Percentiles rank a stretch among this genome's conserved stretches.
These are phyloP conservation scores for Kluyveromyces marxianus DNA, from an alignment of 1,139 yeast species.

Conservation along the genomic window DNA sequence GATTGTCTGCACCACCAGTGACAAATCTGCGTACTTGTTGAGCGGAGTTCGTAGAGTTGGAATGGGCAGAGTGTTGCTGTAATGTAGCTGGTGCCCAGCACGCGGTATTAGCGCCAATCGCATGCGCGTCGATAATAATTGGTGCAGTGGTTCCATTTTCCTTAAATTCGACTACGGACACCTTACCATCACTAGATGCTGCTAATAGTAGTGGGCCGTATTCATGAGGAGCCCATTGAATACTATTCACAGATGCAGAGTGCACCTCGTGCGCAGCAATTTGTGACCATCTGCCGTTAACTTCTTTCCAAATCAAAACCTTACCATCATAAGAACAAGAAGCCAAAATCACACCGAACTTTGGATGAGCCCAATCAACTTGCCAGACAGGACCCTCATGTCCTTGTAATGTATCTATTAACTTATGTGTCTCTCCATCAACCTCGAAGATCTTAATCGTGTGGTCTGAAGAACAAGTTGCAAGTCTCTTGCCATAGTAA, in stretches of 20 bases:
- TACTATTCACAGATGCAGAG: slow-evolving; percentile 90
- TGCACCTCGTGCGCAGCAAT: slow-evolving; percentile 85
- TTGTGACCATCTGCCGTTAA: slow-evolving; percentile 79
- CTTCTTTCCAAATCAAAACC: slow-evolving; percentile 93
- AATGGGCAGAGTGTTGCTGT: slow-evolving; percentile 12
- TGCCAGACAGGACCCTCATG: slow-evolving; percentile 99
- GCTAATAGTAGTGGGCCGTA: slow-evolving; percentile 87
- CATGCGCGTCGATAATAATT: slow-evolving; percentile 56
- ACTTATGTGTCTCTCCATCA: slow-evolving; percentile 72
- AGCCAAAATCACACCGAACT: slow-evolving; percentile 90
- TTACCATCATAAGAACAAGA: slow-evolving; percentile 94
- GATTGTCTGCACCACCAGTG: slow-evolving; percentile 92
- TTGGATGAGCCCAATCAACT: slow-evolving; percentile 98
- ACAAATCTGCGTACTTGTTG: slow-evolving; percentile 60
- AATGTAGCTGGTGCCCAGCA: slow-evolving; percentile 79
- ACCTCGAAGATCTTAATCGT: slow-evolving; percentile 89
- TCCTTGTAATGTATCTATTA: slow-evolving; percentile 72
- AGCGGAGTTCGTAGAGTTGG: slow-evolving; percentile 19
- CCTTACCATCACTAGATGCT: slow-evolving; percentile 89
- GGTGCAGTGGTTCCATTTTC: slow-evolving; percentile 80
- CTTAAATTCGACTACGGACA: slow-evolving; percentile 83
- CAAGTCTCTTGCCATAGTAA: slow-evolving; percentile 90
- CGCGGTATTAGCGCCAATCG: slow-evolving; percentile 89
- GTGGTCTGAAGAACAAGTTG: slow-evolving; percentile 92
- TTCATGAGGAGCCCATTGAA: slow-evolving; percentile 97